These are phyloP conservation scores for Diospyros kaki DNA, from an alignment of 148 eudicot species.

Conservation along the genomic window DNA sequence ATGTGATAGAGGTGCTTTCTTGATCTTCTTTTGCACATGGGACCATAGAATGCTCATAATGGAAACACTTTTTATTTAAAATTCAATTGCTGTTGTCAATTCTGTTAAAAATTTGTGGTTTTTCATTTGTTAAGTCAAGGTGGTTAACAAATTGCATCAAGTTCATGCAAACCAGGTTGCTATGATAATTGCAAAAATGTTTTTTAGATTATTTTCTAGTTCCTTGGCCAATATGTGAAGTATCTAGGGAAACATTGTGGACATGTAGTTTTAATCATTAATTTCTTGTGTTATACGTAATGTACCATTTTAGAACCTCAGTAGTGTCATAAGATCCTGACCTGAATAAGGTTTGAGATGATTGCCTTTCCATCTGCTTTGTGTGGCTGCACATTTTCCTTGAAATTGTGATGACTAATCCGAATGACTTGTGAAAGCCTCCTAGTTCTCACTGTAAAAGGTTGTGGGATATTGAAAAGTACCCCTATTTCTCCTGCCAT, in stretches of 20 bases:
- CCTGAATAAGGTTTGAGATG: conserved; percentile 46
- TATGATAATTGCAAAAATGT: background rate
- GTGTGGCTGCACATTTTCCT: conserved; percentile 42
- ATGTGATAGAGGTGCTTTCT: too few species aligned
- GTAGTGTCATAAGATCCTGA: conserved; percentile 3
- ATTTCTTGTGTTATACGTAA: background rate
- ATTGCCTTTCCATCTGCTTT: conserved; percentile 35
- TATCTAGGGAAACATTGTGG: background rate
- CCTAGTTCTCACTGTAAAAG: conserved; percentile 57
- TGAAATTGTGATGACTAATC: conserved; percentile 50
- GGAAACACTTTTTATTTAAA: background rate
- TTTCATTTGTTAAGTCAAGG: background rate
- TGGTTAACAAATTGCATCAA: background rate
- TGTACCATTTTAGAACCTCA: background rate
- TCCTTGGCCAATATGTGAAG: background rate
- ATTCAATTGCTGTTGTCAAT: background rate
- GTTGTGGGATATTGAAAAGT: conserved; percentile 33
- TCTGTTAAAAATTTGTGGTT: background rate
- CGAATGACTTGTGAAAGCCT: conserved; percentile 57
- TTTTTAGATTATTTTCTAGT: background rate
- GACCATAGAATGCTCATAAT: background rate
- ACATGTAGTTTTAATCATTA: background rate
- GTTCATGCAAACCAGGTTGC: background rate
- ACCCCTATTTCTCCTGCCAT: conserved; percentile 32
- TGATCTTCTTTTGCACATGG: too few species aligned